Conservation (phyloP, 176 grass and related monocot genomes). For the Carex scoparia region DNA sequence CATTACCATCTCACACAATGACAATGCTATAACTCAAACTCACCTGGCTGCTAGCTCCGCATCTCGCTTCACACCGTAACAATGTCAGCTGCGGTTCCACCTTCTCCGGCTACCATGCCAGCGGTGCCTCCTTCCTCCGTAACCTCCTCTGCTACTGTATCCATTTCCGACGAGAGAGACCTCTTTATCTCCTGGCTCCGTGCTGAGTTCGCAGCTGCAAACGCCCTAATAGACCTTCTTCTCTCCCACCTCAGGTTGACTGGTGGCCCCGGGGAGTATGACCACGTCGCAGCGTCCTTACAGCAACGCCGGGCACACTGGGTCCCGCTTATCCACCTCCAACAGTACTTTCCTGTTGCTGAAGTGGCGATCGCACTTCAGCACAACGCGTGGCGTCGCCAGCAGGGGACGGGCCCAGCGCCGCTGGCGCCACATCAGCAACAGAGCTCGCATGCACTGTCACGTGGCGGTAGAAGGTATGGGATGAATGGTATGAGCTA, state of each 20-base stretch:
- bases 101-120: conserved; percentile 11
- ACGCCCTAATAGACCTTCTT: conserved; percentile 79
- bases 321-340: conserved; percentile 77
- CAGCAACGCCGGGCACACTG: conserved; percentile 82
- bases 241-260: conserved; percentile 54
- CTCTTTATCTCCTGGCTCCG: conserved; percentile 87
- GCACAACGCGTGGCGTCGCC: conserved; percentile 53
- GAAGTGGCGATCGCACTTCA: conserved; percentile 71
- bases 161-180: conserved; percentile 62
- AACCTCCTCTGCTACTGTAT: conserved; percentile 21
- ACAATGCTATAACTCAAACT: background rate
- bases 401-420: conserved; percentile 27
- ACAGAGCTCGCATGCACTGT: conserved; percentile 8
- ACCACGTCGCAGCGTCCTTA: conserved; percentile 47
- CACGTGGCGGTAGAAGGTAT: conserved; percentile 24
- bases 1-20: background rate
- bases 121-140: conserved; percentile 20
- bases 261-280: conserved; percentile 59
- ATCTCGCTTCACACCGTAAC: conserved; percentile 18
- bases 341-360: conserved; percentile 81
- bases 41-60: background rate
- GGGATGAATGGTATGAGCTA: conserved; percentile 17
- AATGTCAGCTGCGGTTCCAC: conserved; percentile 35
- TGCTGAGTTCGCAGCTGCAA: conserved; percentile 87
- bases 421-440: conserved; percentile 25